Conservation (phyloP, 2,329 filamentous ascomycete genomes). For the Cordyceps fumosorosea region DNA sequence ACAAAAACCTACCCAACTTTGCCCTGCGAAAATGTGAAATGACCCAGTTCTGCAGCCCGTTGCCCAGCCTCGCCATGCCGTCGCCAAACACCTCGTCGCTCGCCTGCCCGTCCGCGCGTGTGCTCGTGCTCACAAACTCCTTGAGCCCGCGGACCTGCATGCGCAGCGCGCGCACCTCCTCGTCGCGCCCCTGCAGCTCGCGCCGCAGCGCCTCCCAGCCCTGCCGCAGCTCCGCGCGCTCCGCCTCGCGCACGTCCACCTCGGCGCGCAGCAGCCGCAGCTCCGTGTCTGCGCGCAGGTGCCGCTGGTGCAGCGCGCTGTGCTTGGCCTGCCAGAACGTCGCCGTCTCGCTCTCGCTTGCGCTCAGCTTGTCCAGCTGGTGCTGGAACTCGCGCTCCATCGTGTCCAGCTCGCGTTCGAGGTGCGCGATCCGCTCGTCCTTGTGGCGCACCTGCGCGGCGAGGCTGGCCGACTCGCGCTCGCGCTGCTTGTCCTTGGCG, state of each 20-base stretch:
- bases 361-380: conserved; percentile 46
- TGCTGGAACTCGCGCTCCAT: conserved; percentile 49
- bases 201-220: conserved; percentile 42
- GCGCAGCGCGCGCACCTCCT: conserved; percentile 47
- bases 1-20: conserved; percentile 40
- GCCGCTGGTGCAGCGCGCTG: conserved; percentile 45
- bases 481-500: conserved; percentile 15
- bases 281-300: conserved; percentile 45
- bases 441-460: conserved; percentile 35
- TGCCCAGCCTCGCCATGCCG: conserved; percentile 53
- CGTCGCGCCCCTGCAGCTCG: conserved; percentile 44
- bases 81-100: conserved; percentile 63
- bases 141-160: conserved; percentile 62
- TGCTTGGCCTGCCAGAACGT: conserved; percentile 54
- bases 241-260: conserved; percentile 39
- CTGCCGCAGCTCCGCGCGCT: conserved; percentile 43
- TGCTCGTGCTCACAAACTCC: conserved; percentile 63
- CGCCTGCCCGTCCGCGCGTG: conserved; percentile 52
- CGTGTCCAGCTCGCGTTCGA: conserved; percentile 45
- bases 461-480: conserved; percentile 20
- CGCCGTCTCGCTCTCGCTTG: conserved; percentile 48
- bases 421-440: conserved; percentile 44
- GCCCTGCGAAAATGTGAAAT: conserved; percentile 61
- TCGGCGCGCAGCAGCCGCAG: conserved; percentile 44
- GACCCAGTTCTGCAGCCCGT: conserved; percentile 68